Conservation (phyloP, 2,329 filamentous ascomycete species). For the Cytospora chrysosperma region DNA sequence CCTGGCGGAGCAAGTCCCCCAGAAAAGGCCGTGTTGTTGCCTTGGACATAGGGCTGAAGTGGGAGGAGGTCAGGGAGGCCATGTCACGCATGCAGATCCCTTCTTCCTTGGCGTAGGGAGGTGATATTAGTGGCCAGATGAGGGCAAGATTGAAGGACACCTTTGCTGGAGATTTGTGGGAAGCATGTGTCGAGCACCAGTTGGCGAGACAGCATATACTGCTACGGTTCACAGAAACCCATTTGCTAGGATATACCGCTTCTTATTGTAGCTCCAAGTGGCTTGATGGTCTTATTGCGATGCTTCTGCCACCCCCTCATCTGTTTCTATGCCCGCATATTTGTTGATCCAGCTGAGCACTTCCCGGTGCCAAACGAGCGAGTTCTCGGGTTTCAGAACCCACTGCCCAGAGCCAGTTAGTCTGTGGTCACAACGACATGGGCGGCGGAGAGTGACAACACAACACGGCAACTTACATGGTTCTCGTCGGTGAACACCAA, state of each 20-base stretch:
- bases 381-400: slow-evolving; percentile 68
- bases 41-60: not conserved
- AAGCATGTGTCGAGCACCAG: not conserved
- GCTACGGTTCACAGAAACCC: not conserved
- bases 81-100: not conserved
- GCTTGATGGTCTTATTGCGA: not conserved
- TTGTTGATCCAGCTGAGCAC: slow-evolving; percentile 68
- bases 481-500: slow-evolving; percentile 73
- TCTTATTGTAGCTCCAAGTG: not conserved
- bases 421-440: not conserved
- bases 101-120: not conserved
- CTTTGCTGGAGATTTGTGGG: not conserved
- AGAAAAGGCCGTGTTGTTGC: not conserved
- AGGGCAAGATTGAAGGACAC: not conserved
- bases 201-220: not conserved
- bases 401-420: slow-evolving; percentile 35
- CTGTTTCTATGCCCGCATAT: slow-evolving; percentile 32
- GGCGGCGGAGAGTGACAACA: no score
- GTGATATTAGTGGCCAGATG: not conserved
- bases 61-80: slow-evolving; percentile 4
- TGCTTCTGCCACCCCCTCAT: not conserved
- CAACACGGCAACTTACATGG: slow-evolving; percentile 38
- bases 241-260: not conserved
- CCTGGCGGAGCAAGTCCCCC: not conserved
- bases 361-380: slow-evolving; percentile 65